Evolutionary conservation across 345 rosid genomes (phyloP).

Genomic region (Stellera chamaejasme): DNA sequence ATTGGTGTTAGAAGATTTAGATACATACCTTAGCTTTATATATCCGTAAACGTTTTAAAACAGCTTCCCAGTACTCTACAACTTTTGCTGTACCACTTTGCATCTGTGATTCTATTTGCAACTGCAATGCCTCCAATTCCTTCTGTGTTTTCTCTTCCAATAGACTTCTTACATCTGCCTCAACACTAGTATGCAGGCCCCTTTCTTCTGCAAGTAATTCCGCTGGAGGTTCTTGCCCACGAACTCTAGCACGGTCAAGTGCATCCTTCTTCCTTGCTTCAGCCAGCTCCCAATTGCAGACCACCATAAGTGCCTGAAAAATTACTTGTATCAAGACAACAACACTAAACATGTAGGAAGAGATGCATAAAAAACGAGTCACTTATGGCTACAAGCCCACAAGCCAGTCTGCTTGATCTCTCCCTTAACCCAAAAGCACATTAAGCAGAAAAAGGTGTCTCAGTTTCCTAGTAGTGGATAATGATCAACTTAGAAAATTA

Average conservation of each 20-base stretch:
- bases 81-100: constrained; percentile 90
- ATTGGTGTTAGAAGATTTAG: background rate
- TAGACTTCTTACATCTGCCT: constrained; percentile 65
- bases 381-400: background rate
- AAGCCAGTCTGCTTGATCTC: too few relatives aligned
- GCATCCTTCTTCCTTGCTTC: constrained; percentile 89
- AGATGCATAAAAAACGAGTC: background rate
- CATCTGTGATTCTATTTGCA: constrained; percentile 71
- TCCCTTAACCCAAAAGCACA: too few relatives aligned
- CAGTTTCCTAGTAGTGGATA: too few relatives aligned
- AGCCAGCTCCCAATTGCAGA: constrained; percentile 91
- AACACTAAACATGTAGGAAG: background rate
- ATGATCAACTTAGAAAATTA: background rate
- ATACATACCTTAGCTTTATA: constrained; percentile 82
- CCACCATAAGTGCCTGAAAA: constrained; percentile 76
- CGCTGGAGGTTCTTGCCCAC: constrained; percentile 93
- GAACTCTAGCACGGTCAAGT: constrained; percentile 80
- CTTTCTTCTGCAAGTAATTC: constrained; percentile 90
- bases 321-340: constrained; percentile 10
- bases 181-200: constrained; percentile 85
- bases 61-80: constrained; percentile 97
- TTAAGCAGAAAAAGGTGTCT: too few relatives aligned
- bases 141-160: constrained; percentile 72
- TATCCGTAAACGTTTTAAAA: constrained; percentile 79
- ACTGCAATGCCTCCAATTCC: constrained; percentile 62